phyloP scores from a whole-genome alignment of 1,284 basidiomycete genomes.

The Pseudozyma thailandica region DNA sequence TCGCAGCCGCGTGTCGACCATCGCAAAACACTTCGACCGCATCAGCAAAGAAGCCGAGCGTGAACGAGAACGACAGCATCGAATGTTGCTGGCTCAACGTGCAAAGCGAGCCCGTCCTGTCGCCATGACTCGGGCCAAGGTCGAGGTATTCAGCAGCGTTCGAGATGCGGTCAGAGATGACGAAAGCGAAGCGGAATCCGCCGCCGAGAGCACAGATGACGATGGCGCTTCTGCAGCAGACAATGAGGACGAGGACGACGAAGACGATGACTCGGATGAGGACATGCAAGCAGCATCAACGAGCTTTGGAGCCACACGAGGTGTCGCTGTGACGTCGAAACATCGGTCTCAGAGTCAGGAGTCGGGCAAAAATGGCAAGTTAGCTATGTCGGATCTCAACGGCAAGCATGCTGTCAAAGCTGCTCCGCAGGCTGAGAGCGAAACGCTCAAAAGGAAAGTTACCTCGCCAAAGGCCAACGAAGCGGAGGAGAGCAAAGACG shows the following conservation, averaged over 20 bases:
- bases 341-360: slow-evolving; percentile 8
- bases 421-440: neutral
- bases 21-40: slow-evolving; percentile 72
- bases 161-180: slow-evolving; percentile 92
- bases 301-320: slow-evolving; percentile 18
- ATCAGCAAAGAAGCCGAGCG: slow-evolving; percentile 72
- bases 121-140: slow-evolving; percentile 85
- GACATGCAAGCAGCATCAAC: slow-evolving; percentile 21
- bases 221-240: slow-evolving; percentile 50
- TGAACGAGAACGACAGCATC: slow-evolving; percentile 69
- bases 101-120: slow-evolving; percentile 84
- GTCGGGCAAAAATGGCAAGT: slow-evolving; percentile 10
- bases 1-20: slow-evolving; percentile 70
- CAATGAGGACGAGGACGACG: slow-evolving; percentile 53
- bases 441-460: slow-evolving; percentile 12
- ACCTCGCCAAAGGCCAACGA: neutral
- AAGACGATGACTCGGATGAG: slow-evolving; percentile 45
- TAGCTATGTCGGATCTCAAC: neutral
- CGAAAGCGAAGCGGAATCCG: slow-evolving; percentile 56
- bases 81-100: slow-evolving; percentile 60
- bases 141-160: slow-evolving; percentile 89
- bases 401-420: neutral
- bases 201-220: slow-evolving; percentile 34
- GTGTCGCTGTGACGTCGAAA: slow-evolving; percentile 1
- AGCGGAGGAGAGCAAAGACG: slow-evolving; percentile 42